A percentile compares a stretch with the other conserved stretches of the same genome.
Evolutionary conservation across 805 yeast species (phyloP).

Genomic region (Wickerhamomyces alni): DNA sequence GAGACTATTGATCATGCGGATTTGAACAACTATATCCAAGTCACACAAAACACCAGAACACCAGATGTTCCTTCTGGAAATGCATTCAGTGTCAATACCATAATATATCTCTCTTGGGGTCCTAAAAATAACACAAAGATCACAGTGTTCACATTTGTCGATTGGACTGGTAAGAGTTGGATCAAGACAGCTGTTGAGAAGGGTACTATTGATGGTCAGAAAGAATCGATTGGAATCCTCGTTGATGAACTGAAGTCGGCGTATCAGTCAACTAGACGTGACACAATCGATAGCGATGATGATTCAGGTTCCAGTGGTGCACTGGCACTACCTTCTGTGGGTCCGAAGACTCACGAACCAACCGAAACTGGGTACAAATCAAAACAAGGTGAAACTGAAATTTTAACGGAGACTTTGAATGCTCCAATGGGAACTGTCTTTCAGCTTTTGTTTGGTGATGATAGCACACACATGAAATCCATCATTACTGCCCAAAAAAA

Average conservation of each 20-base stretch:
- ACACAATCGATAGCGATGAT: slow-evolving; percentile 7
- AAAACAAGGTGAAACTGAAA: slow-evolving; percentile 44
- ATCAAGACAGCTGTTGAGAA: slow-evolving; percentile 70
- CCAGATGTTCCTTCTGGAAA: slow-evolving; percentile 85
- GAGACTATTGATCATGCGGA: slow-evolving; percentile 54
- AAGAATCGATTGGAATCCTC: slow-evolving; percentile 45
- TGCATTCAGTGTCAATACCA: slow-evolving; percentile 57
- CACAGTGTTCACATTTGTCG: slow-evolving; percentile 47
- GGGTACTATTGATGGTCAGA: slow-evolving; percentile 69
- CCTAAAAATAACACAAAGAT: slow-evolving; percentile 46
- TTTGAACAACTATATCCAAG: slow-evolving; percentile 38
- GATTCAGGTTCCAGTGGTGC: slow-evolving; percentile 13
- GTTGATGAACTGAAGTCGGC: slow-evolving; percentile 34
- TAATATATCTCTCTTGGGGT: slow-evolving; percentile 58
- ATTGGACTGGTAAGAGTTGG: slow-evolving; percentile 78
- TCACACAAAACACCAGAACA: slow-evolving; percentile 54
- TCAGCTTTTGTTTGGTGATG: slow-evolving; percentile 55
- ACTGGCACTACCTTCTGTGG: slow-evolving; percentile 25
- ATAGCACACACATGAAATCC: slow-evolving; percentile 40
- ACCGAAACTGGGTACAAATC: slow-evolving; percentile 37
- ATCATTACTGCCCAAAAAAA: slow-evolving; percentile 57
- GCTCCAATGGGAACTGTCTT: slow-evolving; percentile 67
- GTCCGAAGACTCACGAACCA: slow-evolving; percentile 37
- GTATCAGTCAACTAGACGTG: slow-evolving; percentile 1
- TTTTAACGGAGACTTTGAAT: slow-evolving; percentile 41